A percentile compares a stretch with the other conserved stretches of the same genome.
Conservation (phyloP, 805 yeast species). For the Pichia occidentalis region DNA sequence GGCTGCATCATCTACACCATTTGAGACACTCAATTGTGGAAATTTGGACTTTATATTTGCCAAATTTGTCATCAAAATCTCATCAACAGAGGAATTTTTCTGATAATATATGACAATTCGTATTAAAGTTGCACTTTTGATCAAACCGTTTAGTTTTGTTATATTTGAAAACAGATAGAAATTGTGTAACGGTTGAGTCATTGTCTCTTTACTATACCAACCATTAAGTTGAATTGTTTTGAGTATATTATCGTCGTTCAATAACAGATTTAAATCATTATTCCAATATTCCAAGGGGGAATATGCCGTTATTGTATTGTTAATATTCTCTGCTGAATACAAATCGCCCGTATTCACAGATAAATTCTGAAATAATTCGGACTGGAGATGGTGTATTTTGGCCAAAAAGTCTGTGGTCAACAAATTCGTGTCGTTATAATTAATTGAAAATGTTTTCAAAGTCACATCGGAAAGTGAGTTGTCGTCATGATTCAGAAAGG, state of each 20-base stretch:
- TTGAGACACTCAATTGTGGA: not conserved
- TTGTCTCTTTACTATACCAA: conserved; percentile 17
- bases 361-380: not conserved
- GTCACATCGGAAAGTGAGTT: not conserved
- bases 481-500: not conserved
- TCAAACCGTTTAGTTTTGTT: conserved; percentile 37
- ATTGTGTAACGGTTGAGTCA: conserved; percentile 21
- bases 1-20: not conserved
- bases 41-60: conserved; percentile 13
- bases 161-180: conserved; percentile 33
- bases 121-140: conserved; percentile 35
- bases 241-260: conserved; percentile 30
- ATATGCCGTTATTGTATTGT: conserved; percentile 14
- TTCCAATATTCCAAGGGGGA: conserved; percentile 43
- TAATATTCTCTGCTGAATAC: too few species aligned
- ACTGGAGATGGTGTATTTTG: conserved; percentile 4
- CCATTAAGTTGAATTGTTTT: conserved; percentile 34
- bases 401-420: conserved; percentile 2
- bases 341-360: too few species aligned
- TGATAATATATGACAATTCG: conserved; percentile 32
- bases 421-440: not conserved
- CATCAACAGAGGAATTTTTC: conserved; percentile 16
- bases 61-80: conserved; percentile 30
- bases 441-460: conserved; percentile 1
- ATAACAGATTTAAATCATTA: conserved; percentile 25